Conservation (phyloP, 1,284 basidiomycete species). For the Ceratobasidium sp. region DNA sequence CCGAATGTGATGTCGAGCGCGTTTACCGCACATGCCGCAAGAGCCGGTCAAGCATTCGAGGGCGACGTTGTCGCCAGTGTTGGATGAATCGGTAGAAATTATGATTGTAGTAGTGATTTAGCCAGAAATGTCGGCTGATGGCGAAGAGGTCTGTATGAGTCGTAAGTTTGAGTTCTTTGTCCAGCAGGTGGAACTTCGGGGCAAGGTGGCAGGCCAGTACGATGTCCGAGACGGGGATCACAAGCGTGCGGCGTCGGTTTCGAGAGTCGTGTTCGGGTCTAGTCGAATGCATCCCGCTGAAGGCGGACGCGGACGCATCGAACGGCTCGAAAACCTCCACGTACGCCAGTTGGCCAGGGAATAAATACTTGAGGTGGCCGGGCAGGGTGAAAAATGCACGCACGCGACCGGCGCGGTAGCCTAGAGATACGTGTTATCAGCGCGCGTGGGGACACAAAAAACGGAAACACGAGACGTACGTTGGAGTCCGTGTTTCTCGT, state of each 20-base stretch:
- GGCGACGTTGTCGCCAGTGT: conserved; percentile 22
- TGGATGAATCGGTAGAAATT: conserved; percentile 2
- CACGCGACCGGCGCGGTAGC: conserved; percentile 33
- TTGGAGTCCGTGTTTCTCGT: conserved; percentile 1
- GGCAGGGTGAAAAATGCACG: conserved; percentile 21
- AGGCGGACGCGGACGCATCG: not conserved
- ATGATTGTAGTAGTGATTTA: conserved; percentile 21
- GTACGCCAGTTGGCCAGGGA: not conserved
- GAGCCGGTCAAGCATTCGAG: not conserved
- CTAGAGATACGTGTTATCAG: not conserved
- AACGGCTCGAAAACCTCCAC: conserved; percentile 27
- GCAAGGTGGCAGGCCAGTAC: conserved; percentile 24
- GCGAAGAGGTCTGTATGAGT: not conserved
- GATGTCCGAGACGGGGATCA: conserved; percentile 23
- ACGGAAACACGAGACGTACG: not conserved
- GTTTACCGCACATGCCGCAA: not conserved
- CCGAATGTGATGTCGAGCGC: too few relatives aligned
- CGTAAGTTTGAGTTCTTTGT: not conserved
- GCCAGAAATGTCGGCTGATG: not conserved
- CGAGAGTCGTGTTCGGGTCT: not conserved
- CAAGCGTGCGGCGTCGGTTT: not conserved
- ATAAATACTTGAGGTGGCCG: not conserved
- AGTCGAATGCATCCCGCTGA: not conserved
- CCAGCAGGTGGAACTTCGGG: conserved; percentile 18
- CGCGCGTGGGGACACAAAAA: not conserved